Conservation (phyloP, 768 basidiomycete species). For the Lenzites betulinus region DNA sequence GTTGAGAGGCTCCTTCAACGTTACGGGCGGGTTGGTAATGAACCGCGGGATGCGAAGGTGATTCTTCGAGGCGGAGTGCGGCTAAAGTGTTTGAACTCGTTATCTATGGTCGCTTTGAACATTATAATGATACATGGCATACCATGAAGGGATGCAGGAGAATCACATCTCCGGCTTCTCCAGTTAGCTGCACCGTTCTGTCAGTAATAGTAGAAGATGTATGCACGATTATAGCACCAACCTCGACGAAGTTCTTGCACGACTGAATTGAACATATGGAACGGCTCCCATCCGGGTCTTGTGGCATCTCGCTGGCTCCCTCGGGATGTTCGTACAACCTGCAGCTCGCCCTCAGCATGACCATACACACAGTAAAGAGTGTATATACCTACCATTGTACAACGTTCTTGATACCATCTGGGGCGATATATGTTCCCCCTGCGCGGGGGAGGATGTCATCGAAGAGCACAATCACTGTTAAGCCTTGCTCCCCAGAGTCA, state of each 20-base stretch:
- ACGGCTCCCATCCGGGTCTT: conserved; percentile 26
- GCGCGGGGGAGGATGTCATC: conserved; percentile 36
- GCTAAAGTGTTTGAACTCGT: neutral
- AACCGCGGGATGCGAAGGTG: conserved; percentile 36
- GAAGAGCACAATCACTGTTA: conserved; percentile 39
- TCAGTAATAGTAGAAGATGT: neutral
- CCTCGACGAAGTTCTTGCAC: conserved; percentile 31
- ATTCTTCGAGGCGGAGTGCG: conserved; percentile 41
- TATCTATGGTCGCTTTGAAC: too few species aligned
- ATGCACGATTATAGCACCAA: neutral
- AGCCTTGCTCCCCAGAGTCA: conserved; percentile 42
- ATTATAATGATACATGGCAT: neutral
- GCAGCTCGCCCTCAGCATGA: neutral
- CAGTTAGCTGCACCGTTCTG: conserved; percentile 30
- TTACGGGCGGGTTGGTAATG: conserved; percentile 42
- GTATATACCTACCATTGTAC: conserved; percentile 19
- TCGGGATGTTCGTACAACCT: conserved; percentile 29
- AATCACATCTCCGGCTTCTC: conserved; percentile 40
- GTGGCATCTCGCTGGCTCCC: conserved; percentile 18
- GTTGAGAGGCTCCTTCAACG: conserved; percentile 37
- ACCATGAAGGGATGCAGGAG: conserved; percentile 42
- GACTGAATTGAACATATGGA: conserved; percentile 21
- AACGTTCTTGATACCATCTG: conserved; percentile 36
- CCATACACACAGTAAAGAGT: neutral
- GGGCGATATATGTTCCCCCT: conserved; percentile 40